Conservation (phyloP, 305 asterid species). For the Fraxinus sp. region DNA sequence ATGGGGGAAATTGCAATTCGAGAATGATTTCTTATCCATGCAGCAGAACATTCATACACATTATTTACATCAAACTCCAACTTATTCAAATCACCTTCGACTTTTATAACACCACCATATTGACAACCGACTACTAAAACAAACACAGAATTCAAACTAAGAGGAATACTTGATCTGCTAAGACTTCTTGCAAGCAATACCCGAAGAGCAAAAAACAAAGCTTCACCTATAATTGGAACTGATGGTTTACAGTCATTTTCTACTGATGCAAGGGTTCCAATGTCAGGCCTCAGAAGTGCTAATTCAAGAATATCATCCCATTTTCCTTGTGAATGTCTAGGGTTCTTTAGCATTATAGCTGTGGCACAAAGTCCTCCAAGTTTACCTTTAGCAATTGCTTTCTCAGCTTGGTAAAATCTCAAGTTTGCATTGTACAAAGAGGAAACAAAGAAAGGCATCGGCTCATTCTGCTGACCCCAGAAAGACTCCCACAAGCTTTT, state of each 20-base stretch:
- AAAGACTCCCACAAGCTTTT: conserved; percentile 87
- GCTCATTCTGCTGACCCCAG: conserved; percentile 68
- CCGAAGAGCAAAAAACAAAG: conserved; percentile 78
- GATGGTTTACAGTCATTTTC: conserved; percentile 50
- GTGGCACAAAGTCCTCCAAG: conserved; percentile 81
- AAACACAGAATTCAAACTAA: conserved; percentile 64
- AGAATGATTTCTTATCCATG: conserved; percentile 73
- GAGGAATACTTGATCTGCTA: conserved; percentile 74
- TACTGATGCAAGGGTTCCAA: conserved; percentile 45
- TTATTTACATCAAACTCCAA: conserved; percentile 63
- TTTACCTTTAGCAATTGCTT: conserved; percentile 82
- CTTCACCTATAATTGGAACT: conserved; percentile 60
- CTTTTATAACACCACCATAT: conserved; percentile 76
- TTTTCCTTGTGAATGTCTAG: conserved; percentile 90
- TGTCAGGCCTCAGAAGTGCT: conserved; percentile 74
- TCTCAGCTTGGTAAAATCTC: conserved; percentile 78
- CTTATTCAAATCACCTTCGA: conserved; percentile 83
- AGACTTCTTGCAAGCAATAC: conserved; percentile 79
- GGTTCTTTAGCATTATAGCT: conserved; percentile 86
- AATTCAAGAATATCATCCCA: conserved; percentile 92
- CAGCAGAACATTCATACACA: conserved; percentile 74
- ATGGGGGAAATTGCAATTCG: conserved; percentile 69
- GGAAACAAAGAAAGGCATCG: conserved; percentile 75
- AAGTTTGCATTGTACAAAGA: conserved; percentile 62
- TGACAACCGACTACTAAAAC: conserved; percentile 79